Evolutionary conservation across 2,329 filamentous ascomycete species (phyloP).

Genomic region (Sporothrix pallida): DNA sequence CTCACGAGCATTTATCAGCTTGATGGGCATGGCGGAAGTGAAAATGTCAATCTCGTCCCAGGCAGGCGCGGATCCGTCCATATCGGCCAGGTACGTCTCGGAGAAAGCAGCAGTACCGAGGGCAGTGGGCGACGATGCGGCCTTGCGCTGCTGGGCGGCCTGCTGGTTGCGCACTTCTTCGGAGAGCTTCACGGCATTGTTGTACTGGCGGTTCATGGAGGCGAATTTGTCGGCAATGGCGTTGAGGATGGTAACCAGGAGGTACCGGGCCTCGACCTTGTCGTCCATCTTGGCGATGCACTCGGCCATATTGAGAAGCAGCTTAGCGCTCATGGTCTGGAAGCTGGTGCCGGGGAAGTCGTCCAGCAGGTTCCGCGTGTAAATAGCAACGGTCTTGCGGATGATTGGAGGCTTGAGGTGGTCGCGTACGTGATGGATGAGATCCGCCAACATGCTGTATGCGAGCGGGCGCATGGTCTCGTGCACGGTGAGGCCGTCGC

Average conservation of each 20-base stretch:
- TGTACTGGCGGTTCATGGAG: constrained; percentile 95
- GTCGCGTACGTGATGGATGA: constrained; percentile 96
- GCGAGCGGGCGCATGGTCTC: constrained; percentile 94
- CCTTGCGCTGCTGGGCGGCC: constrained; percentile 58
- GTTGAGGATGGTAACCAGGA: constrained; percentile 95
- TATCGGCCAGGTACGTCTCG: constrained; percentile 85
- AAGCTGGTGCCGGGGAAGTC: constrained; percentile 97
- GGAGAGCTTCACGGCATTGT: constrained; percentile 92
- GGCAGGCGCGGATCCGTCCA: constrained; percentile 77
- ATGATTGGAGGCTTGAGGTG: constrained; percentile 90
- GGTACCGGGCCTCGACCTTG: constrained; percentile 92
- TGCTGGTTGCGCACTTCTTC: constrained; percentile 87
- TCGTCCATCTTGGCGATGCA: constrained; percentile 93
- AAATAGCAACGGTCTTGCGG: constrained; percentile 92
- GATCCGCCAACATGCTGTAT: constrained; percentile 97
- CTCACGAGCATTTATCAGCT: constrained; percentile 88
- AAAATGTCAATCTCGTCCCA: constrained; percentile 99
- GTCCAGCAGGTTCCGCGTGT: constrained; percentile 94
- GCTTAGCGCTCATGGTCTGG: constrained; percentile 98
- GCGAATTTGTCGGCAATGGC: constrained; percentile 98
- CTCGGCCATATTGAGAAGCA: constrained; percentile 96
- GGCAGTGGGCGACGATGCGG: constrained; percentile 32
- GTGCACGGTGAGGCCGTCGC: constrained; percentile 94
- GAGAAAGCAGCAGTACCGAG: constrained; percentile 61
- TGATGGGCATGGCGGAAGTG: constrained; percentile 85